phyloP scores from a whole-genome alignment of 108 stramenopile genomes.

The Poteriospumella lacustris region DNA sequence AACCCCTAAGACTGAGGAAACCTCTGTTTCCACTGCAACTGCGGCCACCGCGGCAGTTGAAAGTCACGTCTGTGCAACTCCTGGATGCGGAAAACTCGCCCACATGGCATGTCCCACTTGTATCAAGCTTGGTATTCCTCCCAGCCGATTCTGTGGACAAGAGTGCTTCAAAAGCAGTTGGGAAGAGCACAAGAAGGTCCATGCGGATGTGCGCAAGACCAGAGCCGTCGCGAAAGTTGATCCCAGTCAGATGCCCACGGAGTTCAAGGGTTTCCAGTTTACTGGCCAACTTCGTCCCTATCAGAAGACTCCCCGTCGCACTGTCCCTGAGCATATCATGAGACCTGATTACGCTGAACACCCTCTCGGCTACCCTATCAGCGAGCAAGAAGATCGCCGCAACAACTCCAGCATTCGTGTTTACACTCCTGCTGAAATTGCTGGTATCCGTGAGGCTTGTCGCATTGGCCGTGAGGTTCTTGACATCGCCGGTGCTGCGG shows the following conservation, averaged over 20 bases:
- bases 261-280: conserved; percentile 43
- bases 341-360: conserved; percentile 72
- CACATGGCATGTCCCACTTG: conserved; percentile 72
- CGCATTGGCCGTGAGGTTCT: conserved; percentile 77
- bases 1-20: no score
- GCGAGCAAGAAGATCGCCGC: conserved; percentile 39
- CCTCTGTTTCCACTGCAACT: no score
- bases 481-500: conserved; percentile 75
- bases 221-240: conserved; percentile 16
- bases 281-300: conserved; percentile 45
- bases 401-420: conserved; percentile 37
- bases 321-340: conserved; percentile 47
- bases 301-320: conserved; percentile 29
- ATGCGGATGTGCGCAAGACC: conserved; percentile 57
- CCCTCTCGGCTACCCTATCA: neutral
- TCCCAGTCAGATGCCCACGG: conserved; percentile 14
- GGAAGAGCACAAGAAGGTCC: conserved; percentile 67
- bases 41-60: no score
- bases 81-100: conserved; percentile 45
- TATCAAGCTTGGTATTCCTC: conserved; percentile 65
- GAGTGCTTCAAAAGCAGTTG: conserved; percentile 75
- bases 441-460: conserved; percentile 79
- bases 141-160: conserved; percentile 73
- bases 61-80: conserved; percentile 35
- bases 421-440: conserved; percentile 75